These are phyloP conservation scores for Tubosaeta sp. DNA, from an alignment of 768 basidiomycete genomes.

Conservation along the genomic window DNA sequence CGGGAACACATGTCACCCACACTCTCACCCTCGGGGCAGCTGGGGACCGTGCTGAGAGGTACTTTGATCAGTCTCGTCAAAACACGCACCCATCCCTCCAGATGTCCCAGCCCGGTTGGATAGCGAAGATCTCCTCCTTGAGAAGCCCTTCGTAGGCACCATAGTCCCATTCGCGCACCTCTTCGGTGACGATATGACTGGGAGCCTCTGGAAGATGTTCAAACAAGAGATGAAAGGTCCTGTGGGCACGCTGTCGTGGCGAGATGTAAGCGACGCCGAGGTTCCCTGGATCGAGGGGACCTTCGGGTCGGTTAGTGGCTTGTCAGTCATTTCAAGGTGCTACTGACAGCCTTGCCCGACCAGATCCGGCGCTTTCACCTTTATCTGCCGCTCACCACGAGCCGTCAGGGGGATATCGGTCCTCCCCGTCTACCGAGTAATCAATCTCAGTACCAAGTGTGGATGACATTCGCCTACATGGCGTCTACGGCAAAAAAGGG, in stretches of 20 bases:
- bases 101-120: constrained; percentile 65
- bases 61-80: background rate
- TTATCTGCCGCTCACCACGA: constrained; percentile 69
- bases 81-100: constrained; percentile 73
- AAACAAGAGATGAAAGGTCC: constrained; percentile 82
- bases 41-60: constrained; percentile 25
- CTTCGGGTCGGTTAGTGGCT: constrained; percentile 34
- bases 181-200: constrained; percentile 56
- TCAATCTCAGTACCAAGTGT: background rate
- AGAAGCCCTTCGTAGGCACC: constrained; percentile 85
- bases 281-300: constrained; percentile 73
- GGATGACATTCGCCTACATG: constrained; percentile 42
- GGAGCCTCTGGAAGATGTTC: constrained; percentile 43
- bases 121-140: constrained; percentile 70
- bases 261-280: constrained; percentile 76
- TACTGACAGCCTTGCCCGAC: constrained; percentile 76
- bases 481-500: constrained; percentile 38
- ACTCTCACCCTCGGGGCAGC: constrained; percentile 87
- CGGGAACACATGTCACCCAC: constrained; percentile 73
- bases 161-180: constrained; percentile 85
- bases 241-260: constrained; percentile 81
- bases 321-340: background rate
- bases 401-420: constrained; percentile 85
- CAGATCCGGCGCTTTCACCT: constrained; percentile 55
- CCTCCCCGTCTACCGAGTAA: constrained; percentile 65